These are phyloP conservation scores for Mucor circinelloides DNA, from an alignment of 371 early-diverging fungal species.

Conservation along the genomic window DNA sequence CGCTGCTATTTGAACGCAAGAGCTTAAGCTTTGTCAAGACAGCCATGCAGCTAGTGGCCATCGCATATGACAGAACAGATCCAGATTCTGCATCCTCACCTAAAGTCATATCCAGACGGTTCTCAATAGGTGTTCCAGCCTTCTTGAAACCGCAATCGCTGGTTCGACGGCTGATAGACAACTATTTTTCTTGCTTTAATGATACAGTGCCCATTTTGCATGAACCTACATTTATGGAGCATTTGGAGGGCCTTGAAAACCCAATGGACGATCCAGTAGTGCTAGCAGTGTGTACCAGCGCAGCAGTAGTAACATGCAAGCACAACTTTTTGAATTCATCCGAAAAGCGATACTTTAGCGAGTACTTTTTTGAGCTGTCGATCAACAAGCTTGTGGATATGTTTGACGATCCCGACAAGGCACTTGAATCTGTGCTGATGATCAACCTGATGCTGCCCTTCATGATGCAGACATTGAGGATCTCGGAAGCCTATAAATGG, in stretches of 20 bases:
- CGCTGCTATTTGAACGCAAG: slow-evolving; percentile 6
- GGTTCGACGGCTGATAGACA: slow-evolving; percentile 5
- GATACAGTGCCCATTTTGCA: slow-evolving; percentile 10
- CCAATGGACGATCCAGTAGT: slow-evolving; percentile 18
- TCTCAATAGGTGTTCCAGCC: neutral
- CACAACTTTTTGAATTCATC: slow-evolving; percentile 9
- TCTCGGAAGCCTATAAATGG: slow-evolving; percentile 11
- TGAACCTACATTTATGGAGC: slow-evolving; percentile 17
- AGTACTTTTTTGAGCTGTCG: slow-evolving; percentile 12
- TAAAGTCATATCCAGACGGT: neutral
- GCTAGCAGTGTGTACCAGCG: slow-evolving; percentile 14
- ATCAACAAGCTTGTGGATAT: slow-evolving; percentile 12
- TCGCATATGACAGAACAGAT: neutral
- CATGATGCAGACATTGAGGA: slow-evolving; percentile 3
- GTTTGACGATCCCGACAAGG: slow-evolving; percentile 19
- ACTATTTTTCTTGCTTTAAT: slow-evolving; percentile 18
- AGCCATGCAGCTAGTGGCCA: neutral
- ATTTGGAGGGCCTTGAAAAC: neutral
- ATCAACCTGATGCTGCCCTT: slow-evolving; percentile 14
- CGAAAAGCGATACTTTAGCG: slow-evolving; percentile 20
- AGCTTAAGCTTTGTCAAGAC: slow-evolving; percentile 4
- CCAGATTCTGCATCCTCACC: neutral
- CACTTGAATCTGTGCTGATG: slow-evolving; percentile 13
- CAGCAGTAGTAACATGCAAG: slow-evolving; percentile 4
- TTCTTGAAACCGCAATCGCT: neutral